Percentiles rank a stretch among this genome's conserved stretches.
These are phyloP conservation scores for Beverwykella pulmonaria DNA, from an alignment of 495 filamentous ascomycete genomes.

Conservation along the genomic window DNA sequence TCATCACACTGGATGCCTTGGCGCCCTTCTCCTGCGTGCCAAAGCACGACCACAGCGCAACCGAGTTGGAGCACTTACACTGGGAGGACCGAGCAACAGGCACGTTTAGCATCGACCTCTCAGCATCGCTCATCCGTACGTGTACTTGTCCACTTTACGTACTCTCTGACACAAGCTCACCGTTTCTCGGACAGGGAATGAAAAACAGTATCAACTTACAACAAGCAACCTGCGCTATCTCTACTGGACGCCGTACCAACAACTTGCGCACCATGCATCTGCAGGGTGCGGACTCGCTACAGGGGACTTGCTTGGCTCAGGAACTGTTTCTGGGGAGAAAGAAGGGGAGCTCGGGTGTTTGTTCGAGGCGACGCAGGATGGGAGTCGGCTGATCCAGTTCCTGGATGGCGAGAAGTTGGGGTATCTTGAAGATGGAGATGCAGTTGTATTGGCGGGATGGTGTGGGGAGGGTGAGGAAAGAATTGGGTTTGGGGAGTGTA, in stretches of 20 bases:
- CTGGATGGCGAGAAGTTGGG: conserved; percentile 28
- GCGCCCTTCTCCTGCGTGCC: conserved; percentile 31
- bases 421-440: conserved; percentile 41
- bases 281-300: conserved; percentile 36
- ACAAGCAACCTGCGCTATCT: conserved; percentile 38
- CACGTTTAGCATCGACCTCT: conserved; percentile 37
- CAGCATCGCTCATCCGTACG: not conserved
- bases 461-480: conserved; percentile 30
- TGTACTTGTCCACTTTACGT: not conserved
- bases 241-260: conserved; percentile 42
- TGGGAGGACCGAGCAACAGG: conserved; percentile 25
- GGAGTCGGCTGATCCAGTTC: conserved; percentile 16
- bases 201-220: conserved; percentile 20
- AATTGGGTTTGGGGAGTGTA: conserved; percentile 39
- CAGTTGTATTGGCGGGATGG: conserved; percentile 38
- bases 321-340: conserved; percentile 36
- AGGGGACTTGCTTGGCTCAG: conserved; percentile 40
- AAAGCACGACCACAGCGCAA: conserved; percentile 33
- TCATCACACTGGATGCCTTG: conserved; percentile 39
- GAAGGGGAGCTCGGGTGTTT: conserved; percentile 38
- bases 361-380: conserved; percentile 35
- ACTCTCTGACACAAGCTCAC: conserved; percentile 11
- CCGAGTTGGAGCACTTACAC: conserved; percentile 31
- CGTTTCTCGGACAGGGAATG: conserved; percentile 12
- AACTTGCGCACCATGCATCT: conserved; percentile 39